Base-by-base conservation (phyloP, 176 grass and related monocot species). In the Pharus latifolius region DNA sequence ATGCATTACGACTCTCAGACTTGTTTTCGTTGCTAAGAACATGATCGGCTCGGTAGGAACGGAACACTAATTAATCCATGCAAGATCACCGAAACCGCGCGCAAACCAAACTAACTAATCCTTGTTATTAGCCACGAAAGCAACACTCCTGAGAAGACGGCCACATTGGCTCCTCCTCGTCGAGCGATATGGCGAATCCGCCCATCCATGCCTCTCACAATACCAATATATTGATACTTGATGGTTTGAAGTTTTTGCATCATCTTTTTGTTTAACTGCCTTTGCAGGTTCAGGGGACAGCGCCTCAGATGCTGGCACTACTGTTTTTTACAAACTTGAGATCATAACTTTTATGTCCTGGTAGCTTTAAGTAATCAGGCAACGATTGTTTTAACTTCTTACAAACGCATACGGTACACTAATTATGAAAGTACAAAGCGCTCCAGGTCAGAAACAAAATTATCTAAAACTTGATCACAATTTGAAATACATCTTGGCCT, bases 221-320 rank as follows among this genome's bases (percentile, higher is more conserved):
- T 17, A 2, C 8, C 47, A 52, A 48, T 6, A n/a, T n/a, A n/a
- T n/a, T n/a, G n/a, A n/a, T 35, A 50, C 46, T 6, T 52, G 23
- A 69, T 51, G 38, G 60, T 38, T 16, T 16, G 3, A 57, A 45
- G 9, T 26, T 45, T 45, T 72, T 57, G 43, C 26, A n/a, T n/a
- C n/a, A 53, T 59, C 38, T 50, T 49, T 2, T 6, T 20, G n/a
- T 34, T 37, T 62, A 3, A 40, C 0, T 73, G 65, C 5, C 29
- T 49, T 77, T 72, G 31, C 73, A 85, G 83, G 69, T 92, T 96
- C 92, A 46, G 77, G 70, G 1, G 76, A 68, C 50, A 87, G 71
- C 5, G 60, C 61, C 7, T 87, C 83, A 29, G 83, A 85, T 55
- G 46, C 67, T 78, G 88, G 60, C 41, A 64, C 0, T 46, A 65